Conservation (phyloP, 345 rosid species). For the Leavenworthia alabamica region DNA sequence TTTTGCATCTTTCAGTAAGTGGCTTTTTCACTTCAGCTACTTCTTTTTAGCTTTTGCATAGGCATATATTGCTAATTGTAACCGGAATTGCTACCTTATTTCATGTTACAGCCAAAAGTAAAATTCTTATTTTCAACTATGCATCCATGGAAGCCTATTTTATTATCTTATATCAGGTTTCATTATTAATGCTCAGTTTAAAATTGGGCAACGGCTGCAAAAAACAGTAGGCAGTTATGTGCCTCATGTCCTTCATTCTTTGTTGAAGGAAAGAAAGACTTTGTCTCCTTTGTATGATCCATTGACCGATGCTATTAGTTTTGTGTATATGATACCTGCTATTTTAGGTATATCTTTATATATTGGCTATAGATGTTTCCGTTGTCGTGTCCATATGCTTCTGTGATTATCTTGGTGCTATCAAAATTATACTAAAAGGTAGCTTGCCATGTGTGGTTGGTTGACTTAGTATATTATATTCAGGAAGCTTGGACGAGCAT, state of each 20-base stretch:
- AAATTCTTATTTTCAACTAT: not conserved
- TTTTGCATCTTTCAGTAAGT: constrained; percentile 58
- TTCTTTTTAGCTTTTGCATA: constrained; percentile 15
- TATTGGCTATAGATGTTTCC: constrained; percentile 6
- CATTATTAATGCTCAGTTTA: not conserved
- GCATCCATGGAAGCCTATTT: not conserved
- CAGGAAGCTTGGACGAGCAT: constrained; percentile 62
- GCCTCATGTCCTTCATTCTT: not conserved
- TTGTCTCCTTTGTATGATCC: constrained; percentile 9
- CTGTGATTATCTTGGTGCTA: constrained; percentile 10
- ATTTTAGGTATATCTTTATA: not conserved
- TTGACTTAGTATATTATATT: constrained; percentile 20
- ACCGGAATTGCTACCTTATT: constrained; percentile 6
- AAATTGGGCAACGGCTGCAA: constrained; percentile 5
- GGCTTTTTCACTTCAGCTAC: constrained; percentile 12
- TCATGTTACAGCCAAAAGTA: constrained; percentile 7
- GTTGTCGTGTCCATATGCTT: constrained; percentile 1
- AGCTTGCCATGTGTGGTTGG: constrained; percentile 6
- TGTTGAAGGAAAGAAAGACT: not conserved
- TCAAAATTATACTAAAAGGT: constrained; percentile 4
- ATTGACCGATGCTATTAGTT: not conserved
- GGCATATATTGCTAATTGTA: not conserved
- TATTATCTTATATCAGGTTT: not conserved
- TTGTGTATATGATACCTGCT: not conserved
- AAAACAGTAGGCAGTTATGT: constrained; percentile 5